Base-by-base conservation (phyloP, 345 rosid genomes). In the Populus nigra region DNA sequence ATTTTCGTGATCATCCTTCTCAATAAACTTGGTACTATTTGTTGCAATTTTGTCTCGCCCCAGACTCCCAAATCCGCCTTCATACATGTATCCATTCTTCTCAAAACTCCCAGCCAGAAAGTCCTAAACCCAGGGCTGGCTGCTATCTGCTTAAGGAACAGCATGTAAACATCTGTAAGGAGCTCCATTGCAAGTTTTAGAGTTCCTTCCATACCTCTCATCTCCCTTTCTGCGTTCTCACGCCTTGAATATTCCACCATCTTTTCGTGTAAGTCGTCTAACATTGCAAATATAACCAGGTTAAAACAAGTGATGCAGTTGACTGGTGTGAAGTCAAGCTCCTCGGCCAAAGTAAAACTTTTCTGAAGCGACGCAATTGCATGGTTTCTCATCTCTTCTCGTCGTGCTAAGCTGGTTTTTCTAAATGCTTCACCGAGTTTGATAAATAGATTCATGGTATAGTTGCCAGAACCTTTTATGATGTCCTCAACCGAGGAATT, bases 21-120 rank as follows among this genome's bases (percentile, higher is more conserved):
- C 86, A 94, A 69, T 70, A 94, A 76, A 2, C 86, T 89, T 20
- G 99, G 94, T 31, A 92, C 85, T 5, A 79, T 75, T 20, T 89
- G 86, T 31, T 86, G 88, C 79, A 93, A 78, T 31, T 68, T 81
- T 9, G 94, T 89, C 62, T 88, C 88, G 1, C 97, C 99, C 41
- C 87, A 91, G 0, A 63, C 77, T 55, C 97, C 97, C 71, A 93
- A 71, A 79, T 93, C 94, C 1, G 94, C 92, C 71, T 95, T 93
- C 96, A 95, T 92, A 73, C 97, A 95, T 0, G 99, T 95, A 74
- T 93, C 99, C 99, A 93, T 93, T 69, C 99, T 91, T 67, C 98
- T 91, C 83, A 96, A 71, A 25, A 93, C 88, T 33, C 97, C 98
- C 10, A 92, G 80, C 99, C 97, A 95, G 69, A 95, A 95, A 2